These are phyloP conservation scores for Rhodotorula mucilaginosa DNA, from an alignment of 1,284 basidiomycete genomes.

Conservation along the genomic window DNA sequence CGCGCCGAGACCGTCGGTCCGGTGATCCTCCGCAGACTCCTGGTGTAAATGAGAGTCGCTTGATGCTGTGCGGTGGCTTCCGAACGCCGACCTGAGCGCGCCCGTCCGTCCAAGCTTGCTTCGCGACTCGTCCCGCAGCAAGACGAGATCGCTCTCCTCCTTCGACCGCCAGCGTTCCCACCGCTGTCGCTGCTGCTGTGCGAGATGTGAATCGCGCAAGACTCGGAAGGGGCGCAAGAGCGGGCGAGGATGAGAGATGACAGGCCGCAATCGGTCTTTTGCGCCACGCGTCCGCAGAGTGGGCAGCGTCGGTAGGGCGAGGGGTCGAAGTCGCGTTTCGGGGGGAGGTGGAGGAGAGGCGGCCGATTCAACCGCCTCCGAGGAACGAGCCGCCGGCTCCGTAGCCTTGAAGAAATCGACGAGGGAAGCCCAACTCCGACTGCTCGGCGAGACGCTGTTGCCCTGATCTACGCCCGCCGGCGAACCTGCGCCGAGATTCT, in stretches of 20 bases:
- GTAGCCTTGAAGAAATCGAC: slow-evolving; percentile 8
- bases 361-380: neutral
- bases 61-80: neutral
- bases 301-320: neutral
- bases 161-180: neutral
- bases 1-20: neutral
- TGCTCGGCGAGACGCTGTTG: neutral
- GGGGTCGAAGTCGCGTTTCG: neutral
- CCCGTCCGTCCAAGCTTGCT: neutral
- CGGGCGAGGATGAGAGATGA: neutral
- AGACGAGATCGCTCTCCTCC: neutral
- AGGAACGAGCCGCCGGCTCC: too few relatives aligned
- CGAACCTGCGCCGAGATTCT: neutral
- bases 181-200: neutral
- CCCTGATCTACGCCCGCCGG: neutral
- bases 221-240: neutral
- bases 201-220: neutral
- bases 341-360: neutral
- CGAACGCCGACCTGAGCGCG: neutral
- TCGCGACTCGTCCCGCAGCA: neutral
- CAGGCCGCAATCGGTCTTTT: neutral
- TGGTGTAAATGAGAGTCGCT: neutral
- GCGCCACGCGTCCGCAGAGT: neutral
- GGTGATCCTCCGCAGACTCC: neutral
- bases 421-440: slow-evolving; percentile 7